These are phyloP conservation scores for Aspergillus intermedius DNA, from an alignment of 2,329 filamentous ascomycete genomes.

Conservation along the genomic window DNA sequence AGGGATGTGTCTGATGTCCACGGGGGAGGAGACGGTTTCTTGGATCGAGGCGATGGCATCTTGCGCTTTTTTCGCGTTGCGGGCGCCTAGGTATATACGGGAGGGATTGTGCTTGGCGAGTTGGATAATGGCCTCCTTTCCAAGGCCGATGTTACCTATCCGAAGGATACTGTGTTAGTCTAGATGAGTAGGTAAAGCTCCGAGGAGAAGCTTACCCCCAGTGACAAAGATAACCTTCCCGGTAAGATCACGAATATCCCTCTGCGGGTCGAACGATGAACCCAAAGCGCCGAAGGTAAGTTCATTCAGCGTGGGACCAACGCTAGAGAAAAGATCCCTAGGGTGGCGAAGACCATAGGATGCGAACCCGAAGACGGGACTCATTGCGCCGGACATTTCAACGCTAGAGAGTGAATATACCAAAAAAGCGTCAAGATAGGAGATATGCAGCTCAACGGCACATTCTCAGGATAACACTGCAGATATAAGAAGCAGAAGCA, in stretches of 20 bases:
- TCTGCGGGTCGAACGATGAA: slow-evolving; percentile 36
- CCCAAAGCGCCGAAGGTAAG: slow-evolving; percentile 28
- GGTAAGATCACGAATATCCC: slow-evolving; percentile 40
- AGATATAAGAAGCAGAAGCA: neutral
- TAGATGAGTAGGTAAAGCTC: neutral
- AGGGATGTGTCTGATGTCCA: slow-evolving; percentile 40
- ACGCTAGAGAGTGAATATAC: neutral
- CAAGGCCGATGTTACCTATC: slow-evolving; percentile 42
- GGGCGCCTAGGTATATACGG: slow-evolving; percentile 51
- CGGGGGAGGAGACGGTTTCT: slow-evolving; percentile 20
- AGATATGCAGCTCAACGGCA: neutral
- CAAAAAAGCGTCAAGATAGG: neutral
- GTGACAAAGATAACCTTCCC: slow-evolving; percentile 49
- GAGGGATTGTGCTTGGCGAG: slow-evolving; percentile 47
- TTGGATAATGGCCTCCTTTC: slow-evolving; percentile 42
- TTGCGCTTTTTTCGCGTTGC: slow-evolving; percentile 38
- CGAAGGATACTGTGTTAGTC: neutral
- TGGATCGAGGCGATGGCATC: slow-evolving; percentile 41
- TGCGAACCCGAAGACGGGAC: slow-evolving; percentile 11
- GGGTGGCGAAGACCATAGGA: slow-evolving; percentile 22
- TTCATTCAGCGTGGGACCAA: slow-evolving; percentile 31
- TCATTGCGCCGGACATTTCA: slow-evolving; percentile 6
- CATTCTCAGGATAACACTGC: neutral
- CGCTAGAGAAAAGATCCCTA: slow-evolving; percentile 22
- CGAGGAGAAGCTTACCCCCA: slow-evolving; percentile 35